Base-by-base conservation (phyloP, 352 stramenopile species). In the Poterioochromonas sp. region DNA sequence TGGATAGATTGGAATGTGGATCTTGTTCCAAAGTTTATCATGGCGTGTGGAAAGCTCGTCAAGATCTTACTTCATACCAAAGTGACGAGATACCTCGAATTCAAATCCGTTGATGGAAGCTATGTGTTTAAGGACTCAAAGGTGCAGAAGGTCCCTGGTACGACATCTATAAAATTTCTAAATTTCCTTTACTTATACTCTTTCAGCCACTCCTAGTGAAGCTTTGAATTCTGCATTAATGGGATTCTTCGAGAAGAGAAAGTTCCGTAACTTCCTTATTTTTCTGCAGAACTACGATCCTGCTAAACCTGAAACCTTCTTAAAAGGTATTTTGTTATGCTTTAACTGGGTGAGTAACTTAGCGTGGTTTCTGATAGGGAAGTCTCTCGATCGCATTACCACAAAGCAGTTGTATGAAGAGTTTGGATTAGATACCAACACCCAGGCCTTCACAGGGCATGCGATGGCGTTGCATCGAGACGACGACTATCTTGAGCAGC, bases 1-100 rank as follows among this genome's bases (percentile, higher is more conserved):
- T 15, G 29, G 20, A 8, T 44, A 71, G 95, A 99, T 86, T 99
- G 98, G 89, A 98, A 99, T 84, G 95, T 99, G 71, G 96, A 99
- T 86, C 87, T 99, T 35, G 96, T 99, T 83, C 95, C 96, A 64
- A 99, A 99, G 88, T 98, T 99, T 83, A 98, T 99, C 85, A 98
- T 99, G 94, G 95, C 96, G 0, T 98, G 94, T 82, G 96, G 96
- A 78, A 98, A 98, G 83, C 88, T 99, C 32, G 96, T 98, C 35
- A 99, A 99, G 87, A 98, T 99, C 91, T 83, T 96, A 47, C 84
- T 95, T 39, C 84, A 87, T 77, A 85, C 84, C 29, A 86, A 86
- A 77, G 95, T 99, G 73, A 99, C 94, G 78, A 89, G 93, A 49
- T 99, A 99, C 85, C 83, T 99, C 62, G 95, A 99, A 81, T 99